Evolutionary conservation across 2,329 filamentous ascomycete genomes (phyloP).

Genomic region (Grosmannia clavigera): DNA sequence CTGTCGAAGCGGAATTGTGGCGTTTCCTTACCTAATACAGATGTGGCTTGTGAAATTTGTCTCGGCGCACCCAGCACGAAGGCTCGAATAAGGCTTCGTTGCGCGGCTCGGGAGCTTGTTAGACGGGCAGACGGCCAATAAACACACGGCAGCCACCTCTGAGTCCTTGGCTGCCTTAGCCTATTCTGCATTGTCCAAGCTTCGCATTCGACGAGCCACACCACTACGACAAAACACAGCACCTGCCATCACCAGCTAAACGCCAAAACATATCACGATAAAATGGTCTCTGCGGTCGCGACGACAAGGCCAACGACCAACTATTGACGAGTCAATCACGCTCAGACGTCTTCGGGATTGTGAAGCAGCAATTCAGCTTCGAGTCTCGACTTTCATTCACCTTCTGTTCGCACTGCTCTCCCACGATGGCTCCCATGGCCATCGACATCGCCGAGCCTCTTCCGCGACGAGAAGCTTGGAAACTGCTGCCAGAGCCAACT

Average conservation of each 20-base stretch:
- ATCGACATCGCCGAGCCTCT: conserved; percentile 33
- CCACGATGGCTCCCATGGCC: conserved; percentile 40
- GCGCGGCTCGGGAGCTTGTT: neutral
- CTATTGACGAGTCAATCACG: neutral
- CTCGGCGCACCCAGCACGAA: neutral
- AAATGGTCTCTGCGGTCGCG: neutral
- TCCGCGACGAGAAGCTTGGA: conserved; percentile 26
- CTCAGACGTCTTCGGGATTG: neutral
- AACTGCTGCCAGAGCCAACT: conserved; percentile 37
- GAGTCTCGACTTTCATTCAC: neutral
- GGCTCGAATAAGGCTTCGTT: neutral
- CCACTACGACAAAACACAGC: neutral
- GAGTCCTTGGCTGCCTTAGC: neutral
- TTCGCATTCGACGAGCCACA: neutral
- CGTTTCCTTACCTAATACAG: neutral
- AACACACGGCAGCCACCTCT: neutral
- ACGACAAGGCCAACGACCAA: neutral
- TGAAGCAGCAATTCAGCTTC: neutral
- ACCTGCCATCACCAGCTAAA: neutral
- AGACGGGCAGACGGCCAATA: neutral
- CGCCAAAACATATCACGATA: neutral
- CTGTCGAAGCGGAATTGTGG: neutral
- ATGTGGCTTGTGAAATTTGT: neutral
- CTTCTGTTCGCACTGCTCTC: neutral
- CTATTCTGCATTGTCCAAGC: neutral